Percentiles rank a stretch among this genome's conserved stretches.
These are phyloP conservation scores for Vanderwaltozyma verrucispora DNA, from an alignment of 805 yeast genomes.

Conservation along the genomic window DNA sequence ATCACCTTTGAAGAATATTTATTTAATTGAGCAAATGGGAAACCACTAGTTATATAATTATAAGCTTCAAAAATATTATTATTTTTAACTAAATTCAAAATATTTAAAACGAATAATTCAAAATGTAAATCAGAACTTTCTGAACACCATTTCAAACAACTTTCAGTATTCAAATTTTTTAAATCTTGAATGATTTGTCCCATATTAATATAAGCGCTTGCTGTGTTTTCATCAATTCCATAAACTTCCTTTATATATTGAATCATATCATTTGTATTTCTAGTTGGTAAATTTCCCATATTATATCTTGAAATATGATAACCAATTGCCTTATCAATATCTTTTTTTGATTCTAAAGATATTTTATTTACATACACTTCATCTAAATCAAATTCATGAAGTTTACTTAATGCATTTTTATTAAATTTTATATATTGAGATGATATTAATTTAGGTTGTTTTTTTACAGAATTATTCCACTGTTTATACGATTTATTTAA, in stretches of 20 bases:
- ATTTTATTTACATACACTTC: conserved; percentile 28
- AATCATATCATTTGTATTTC: conserved; percentile 19
- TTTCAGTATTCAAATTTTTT: conserved; percentile 28
- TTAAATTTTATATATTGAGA: conserved; percentile 22
- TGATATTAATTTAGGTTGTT: conserved; percentile 20
- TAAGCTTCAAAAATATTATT: conserved; percentile 26
- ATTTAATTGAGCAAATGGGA: neutral
- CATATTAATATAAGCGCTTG: conserved; percentile 33
- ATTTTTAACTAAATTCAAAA: conserved; percentile 27
- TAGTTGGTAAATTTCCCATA: conserved; percentile 26
- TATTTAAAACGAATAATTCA: conserved; percentile 17
- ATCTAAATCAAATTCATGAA: conserved; percentile 25
- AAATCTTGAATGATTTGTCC: conserved; percentile 33
- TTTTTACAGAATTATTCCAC: conserved; percentile 25
- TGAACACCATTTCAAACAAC: conserved; percentile 43
- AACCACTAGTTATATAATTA: conserved; percentile 31
- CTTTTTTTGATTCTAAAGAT: conserved; percentile 12
- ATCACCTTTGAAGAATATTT: neutral
- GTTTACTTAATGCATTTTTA: conserved; percentile 19
- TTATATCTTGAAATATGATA: conserved; percentile 36
- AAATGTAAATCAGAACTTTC: conserved; percentile 17
- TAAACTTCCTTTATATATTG: conserved; percentile 25
- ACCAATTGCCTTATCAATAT: conserved; percentile 34
- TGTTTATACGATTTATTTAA: conserved; percentile 20
- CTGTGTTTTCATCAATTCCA: conserved; percentile 19